Evolutionary conservation across 2,329 filamentous ascomycete species (phyloP).

Genomic region (Exophiala sp.): DNA sequence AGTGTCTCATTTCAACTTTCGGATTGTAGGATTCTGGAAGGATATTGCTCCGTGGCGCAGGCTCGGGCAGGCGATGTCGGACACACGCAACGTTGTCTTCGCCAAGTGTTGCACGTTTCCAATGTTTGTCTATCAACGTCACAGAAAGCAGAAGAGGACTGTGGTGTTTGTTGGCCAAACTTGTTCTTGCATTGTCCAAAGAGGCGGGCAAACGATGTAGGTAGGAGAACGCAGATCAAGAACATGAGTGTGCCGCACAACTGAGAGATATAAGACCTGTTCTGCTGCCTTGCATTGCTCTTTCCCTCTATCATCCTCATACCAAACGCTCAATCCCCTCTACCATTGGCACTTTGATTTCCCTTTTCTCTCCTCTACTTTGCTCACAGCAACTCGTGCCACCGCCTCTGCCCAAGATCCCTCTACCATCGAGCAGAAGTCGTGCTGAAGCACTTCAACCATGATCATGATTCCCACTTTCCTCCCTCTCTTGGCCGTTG

Average conservation of each 20-base stretch:
- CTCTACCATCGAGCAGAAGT: background rate
- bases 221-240: conserved; percentile 1
- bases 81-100: background rate
- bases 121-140: conserved; percentile 7
- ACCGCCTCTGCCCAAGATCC: too few species aligned
- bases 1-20: conserved; percentile 15
- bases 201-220: background rate
- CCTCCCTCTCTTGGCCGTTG: conserved; percentile 3
- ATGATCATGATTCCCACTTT: conserved; percentile 8
- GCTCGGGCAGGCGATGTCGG: conserved; percentile 1
- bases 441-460: background rate
- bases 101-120: background rate
- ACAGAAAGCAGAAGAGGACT: background rate
- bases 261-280: background rate
- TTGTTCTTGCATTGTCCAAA: background rate
- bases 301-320: background rate
- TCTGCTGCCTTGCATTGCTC: background rate
- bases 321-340: background rate
- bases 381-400: background rate
- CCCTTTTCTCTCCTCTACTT: too few species aligned
- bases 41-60: background rate
- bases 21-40: conserved; percentile 16
- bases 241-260: background rate
- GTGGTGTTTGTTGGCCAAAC: background rate
- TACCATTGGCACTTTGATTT: background rate